These are phyloP conservation scores for Scheffersomyces quercinus DNA, from an alignment of 1,139 yeast species.

Conservation along the genomic window DNA sequence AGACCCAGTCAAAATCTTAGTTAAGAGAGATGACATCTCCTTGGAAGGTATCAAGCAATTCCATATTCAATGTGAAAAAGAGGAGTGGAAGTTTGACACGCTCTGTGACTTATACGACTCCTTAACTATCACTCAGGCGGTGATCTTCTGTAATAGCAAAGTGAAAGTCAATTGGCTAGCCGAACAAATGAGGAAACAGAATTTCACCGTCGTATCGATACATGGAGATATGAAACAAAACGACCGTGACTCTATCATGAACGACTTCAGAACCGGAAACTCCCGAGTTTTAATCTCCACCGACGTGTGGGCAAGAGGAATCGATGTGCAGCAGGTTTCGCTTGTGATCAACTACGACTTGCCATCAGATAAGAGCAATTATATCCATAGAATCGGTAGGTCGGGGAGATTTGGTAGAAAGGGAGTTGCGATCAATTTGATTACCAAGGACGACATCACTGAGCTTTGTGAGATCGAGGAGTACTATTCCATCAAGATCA, in stretches of 20 bases:
- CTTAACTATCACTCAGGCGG: slow-evolving; percentile 93
- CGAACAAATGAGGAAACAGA: slow-evolving; percentile 72
- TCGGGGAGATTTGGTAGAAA: slow-evolving; percentile 95
- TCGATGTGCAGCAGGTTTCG: slow-evolving; percentile 97
- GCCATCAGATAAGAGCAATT: slow-evolving; percentile 83
- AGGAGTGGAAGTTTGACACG: slow-evolving; percentile 95
- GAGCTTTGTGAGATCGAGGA: slow-evolving; percentile 70
- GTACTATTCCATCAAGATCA: slow-evolving; percentile 74
- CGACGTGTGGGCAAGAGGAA: slow-evolving; percentile 98
- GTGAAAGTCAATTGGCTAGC: slow-evolving; percentile 90
- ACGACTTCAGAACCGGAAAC: slow-evolving; percentile 74
- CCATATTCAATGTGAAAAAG: slow-evolving; percentile 82
- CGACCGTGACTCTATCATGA: slow-evolving; percentile 87
- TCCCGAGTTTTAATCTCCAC: slow-evolving; percentile 89
- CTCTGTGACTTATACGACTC: slow-evolving; percentile 91
- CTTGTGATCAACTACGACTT: slow-evolving; percentile 90
- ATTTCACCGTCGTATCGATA: slow-evolving; percentile 90
- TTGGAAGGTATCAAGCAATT: slow-evolving; percentile 90
- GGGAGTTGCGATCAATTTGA: slow-evolving; percentile 90
- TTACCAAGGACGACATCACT: slow-evolving; percentile 66
- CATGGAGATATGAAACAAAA: slow-evolving; percentile 98
- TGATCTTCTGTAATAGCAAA: slow-evolving; percentile 91
- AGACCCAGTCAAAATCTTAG: slow-evolving; percentile 88
- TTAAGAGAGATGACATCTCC: slow-evolving; percentile 85
- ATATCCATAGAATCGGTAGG: slow-evolving; percentile 91